Base-by-base conservation (phyloP, 2,329 filamentous ascomycete genomes). In the Drechslera avenae region DNA sequence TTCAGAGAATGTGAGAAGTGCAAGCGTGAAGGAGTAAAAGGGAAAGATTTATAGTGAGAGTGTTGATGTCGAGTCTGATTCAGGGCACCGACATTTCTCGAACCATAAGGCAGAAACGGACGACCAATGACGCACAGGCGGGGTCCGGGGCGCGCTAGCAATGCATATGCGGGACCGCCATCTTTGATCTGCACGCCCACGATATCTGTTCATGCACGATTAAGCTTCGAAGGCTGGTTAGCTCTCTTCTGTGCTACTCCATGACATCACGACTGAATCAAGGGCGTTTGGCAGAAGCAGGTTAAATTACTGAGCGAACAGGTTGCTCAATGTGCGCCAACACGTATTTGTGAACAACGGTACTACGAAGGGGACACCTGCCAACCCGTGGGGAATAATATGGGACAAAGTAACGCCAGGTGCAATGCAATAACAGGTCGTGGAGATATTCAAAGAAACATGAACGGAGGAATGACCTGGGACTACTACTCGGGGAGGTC, bases 401-500 rank as follows among this genome's bases (percentile, higher is more conserved):
- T 57, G 42, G 42, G 44, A 49, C 31, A 34, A 35, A 51, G 28
- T 18, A 68, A 69, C 67, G 60, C 67, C 67, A 51, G 30, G 52
- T 49, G 56, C 60, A 65, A 71, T 71, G 67, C 67, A 71, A 41
- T 48, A 59, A 21, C 12, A 39, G 35, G n/a, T 17, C 33, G 16
- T 10, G 5, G 19, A 52, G 13, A 39, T 16, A 39, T 33, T 48
- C 21, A 39, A 5, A 21, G 12, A 14, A 26, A 54, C 47, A 48
- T 44, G 23, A 45, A 55, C 21, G 36, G 50, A 37, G 39, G 4
- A 16, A 35, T 26, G 18, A 33, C 17, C 16, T 41, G 46, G 32
- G 23, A 53, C 34, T 30, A 18, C 55, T 68, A 71, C 33, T 70
- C 68, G 4, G 60, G 56, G 12, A 69, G 44, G 30, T 71, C 68